Conservation (phyloP, 2,329 filamentous ascomycete species). For the Xylaria sp. region DNA sequence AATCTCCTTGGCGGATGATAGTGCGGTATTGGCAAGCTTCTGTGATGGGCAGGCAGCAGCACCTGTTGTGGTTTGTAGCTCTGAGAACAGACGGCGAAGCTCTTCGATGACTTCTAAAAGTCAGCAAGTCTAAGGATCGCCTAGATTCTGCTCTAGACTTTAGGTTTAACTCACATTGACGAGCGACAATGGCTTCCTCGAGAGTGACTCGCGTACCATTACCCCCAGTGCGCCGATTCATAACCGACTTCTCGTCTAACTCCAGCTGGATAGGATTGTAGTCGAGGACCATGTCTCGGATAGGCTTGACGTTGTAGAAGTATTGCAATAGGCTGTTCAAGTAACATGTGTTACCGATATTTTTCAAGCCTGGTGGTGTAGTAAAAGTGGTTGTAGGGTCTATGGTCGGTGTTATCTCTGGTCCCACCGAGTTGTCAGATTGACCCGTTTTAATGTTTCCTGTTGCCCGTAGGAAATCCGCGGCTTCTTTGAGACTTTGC, state of each 20-base stretch:
- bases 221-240: conserved; percentile 78
- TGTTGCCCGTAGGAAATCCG: conserved; percentile 41
- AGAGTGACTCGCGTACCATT: conserved; percentile 61
- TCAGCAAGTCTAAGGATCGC: conserved; percentile 29
- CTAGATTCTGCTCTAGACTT: background rate
- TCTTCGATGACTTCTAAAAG: conserved; percentile 73
- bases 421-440: background rate
- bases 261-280: conserved; percentile 78
- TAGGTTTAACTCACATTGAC: conserved; percentile 72
- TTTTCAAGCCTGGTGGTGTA: conserved; percentile 86
- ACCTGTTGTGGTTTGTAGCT: conserved; percentile 71
- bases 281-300: conserved; percentile 82
- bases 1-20: conserved; percentile 64
- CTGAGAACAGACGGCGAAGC: conserved; percentile 74
- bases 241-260: conserved; percentile 69
- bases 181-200: conserved; percentile 70
- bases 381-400: conserved; percentile 51
- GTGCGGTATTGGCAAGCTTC: conserved; percentile 81
- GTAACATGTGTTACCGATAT: conserved; percentile 98
- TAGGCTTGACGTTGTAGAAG: conserved; percentile 85
- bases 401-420: background rate
- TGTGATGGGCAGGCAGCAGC: conserved; percentile 75
- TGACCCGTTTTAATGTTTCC: conserved; percentile 4
- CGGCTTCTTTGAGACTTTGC: conserved; percentile 39
- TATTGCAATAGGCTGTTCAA: conserved; percentile 97